Base-by-base conservation (phyloP, 2,329 filamentous ascomycete species). In the Cadophora sp. region DNA sequence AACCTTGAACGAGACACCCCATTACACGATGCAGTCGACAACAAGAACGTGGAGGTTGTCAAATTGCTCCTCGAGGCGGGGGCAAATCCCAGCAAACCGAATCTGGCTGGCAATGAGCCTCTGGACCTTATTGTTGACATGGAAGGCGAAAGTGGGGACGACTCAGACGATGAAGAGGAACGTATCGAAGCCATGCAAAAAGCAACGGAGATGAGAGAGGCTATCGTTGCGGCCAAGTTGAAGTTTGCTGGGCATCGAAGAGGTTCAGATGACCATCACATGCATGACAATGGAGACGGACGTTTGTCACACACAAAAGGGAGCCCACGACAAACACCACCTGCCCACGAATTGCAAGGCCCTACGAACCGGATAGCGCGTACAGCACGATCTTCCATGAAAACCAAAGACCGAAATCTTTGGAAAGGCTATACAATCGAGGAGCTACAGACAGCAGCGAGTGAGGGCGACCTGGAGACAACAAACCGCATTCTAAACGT, bases 1-100 rank as follows among this genome's bases (percentile, higher is more conserved):
- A 89, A 91, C 74, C 89, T 93, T 74, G 91, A 94, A 73, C 93
- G 93, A 75, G 96, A 99, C 75, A 98, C 96, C 0, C 96, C 96
- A 33, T 85, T 99, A 43, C 90, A 99, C 63, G 96, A 99, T 81
- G 96, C 96, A 5, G 94, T 98, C 33, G 96, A 98, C 73, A 99
- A 99, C 75, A 93, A 93, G 0, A 94, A 99, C 76, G 78, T 97
- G 8, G 92, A 91, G 20, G 95, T 98, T 4, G 92, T 99, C 50
- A 92, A 89, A 74, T 83, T 97, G 11, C 82, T 99, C 41, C 83
- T 99, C 2, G 88, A 91, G 64, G 91, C 94, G 65, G 95, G 94
- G 13, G 95, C 97, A 14, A 96, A 99, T 76, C 96, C 96, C 59
- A 89, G 94, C 59, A 92, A 94, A 72, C 90, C 94, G 56, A 97